Conservation (phyloP, 345 rosid species). For the Crucihimalaya himalaica region DNA sequence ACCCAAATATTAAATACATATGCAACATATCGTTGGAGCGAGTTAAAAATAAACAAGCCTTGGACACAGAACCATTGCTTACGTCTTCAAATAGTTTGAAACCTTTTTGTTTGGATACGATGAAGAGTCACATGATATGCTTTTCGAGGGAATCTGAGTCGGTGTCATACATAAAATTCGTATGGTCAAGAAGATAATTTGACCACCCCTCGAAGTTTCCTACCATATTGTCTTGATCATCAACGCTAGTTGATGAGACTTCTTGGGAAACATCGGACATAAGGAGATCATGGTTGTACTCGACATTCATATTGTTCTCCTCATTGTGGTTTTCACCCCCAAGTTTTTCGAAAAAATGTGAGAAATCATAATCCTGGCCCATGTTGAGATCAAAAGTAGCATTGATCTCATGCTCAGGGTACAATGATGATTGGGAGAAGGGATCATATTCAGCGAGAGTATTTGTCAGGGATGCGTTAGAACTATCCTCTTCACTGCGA, state of each 20-base stretch:
- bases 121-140: constrained; percentile 20
- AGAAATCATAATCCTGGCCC: constrained; percentile 27
- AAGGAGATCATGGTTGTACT: constrained; percentile 20
- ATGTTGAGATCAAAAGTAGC: constrained; percentile 24
- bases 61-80: constrained; percentile 9
- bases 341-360: constrained; percentile 32
- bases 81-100: constrained; percentile 3
- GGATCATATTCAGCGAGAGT: constrained; percentile 14
- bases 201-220: constrained; percentile 36
- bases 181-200: constrained; percentile 32
- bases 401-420: constrained; percentile 29
- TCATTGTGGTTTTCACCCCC: constrained; percentile 9
- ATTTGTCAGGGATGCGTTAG: constrained; percentile 4
- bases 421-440: constrained; percentile 23
- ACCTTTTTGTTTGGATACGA: constrained; percentile 21
- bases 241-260: constrained; percentile 43
- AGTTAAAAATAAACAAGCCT: neutral
- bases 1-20: constrained; percentile 6
- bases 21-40: neutral
- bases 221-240: constrained; percentile 34
- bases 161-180: constrained; percentile 19
- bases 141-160: constrained; percentile 33
- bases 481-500: constrained; percentile 18
- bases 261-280: constrained; percentile 38
- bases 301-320: constrained; percentile 22